These are phyloP conservation scores for Datisca glomerata DNA, from an alignment of 306 rosid species.

Conservation along the genomic window DNA sequence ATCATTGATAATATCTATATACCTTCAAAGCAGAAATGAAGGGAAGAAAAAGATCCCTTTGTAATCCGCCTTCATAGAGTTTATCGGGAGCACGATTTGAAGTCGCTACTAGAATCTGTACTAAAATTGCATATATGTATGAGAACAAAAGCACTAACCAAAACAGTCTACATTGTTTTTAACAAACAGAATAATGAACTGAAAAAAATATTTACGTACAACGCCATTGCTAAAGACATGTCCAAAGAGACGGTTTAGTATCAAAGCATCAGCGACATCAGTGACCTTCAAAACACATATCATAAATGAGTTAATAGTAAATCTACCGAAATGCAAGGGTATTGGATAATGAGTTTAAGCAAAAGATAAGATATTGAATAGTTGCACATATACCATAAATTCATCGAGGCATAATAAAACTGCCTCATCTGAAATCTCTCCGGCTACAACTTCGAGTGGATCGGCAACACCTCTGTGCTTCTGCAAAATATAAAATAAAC, in stretches of 20 bases:
- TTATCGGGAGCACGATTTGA: slow-evolving; percentile 95
- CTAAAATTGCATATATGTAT: slow-evolving; percentile 8
- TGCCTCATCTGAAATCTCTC: slow-evolving; percentile 86
- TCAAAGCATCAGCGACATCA: slow-evolving; percentile 96
- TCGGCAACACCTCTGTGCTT: slow-evolving; percentile 87
- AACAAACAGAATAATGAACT: neutral
- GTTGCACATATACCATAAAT: slow-evolving; percentile 55
- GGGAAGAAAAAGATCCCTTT: slow-evolving; percentile 90
- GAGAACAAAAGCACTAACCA: neutral
- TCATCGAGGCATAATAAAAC: slow-evolving; percentile 84
- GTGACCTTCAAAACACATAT: slow-evolving; percentile 48
- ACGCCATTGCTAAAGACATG: slow-evolving; percentile 71
- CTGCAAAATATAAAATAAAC: slow-evolving; percentile 32
- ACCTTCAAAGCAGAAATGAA: slow-evolving; percentile 87
- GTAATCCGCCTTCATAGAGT: slow-evolving; percentile 91
- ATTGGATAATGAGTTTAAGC: slow-evolving; percentile 4
- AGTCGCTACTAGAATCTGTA: slow-evolving; percentile 82
- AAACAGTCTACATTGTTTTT: neutral
- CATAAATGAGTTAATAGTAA: slow-evolving; percentile 11
- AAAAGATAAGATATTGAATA: slow-evolving; percentile 1
- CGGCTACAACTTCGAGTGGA: slow-evolving; percentile 89
- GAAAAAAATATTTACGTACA: slow-evolving; percentile 37
- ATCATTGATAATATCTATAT: no score
- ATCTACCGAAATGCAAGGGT: slow-evolving; percentile 12
- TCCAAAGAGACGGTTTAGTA: slow-evolving; percentile 69